Evolutionary conservation across 2,329 filamentous ascomycete species (phyloP), one percentile per base, ranked within the genome.

Genomic region (Aspergillus alliaceus): DNA sequence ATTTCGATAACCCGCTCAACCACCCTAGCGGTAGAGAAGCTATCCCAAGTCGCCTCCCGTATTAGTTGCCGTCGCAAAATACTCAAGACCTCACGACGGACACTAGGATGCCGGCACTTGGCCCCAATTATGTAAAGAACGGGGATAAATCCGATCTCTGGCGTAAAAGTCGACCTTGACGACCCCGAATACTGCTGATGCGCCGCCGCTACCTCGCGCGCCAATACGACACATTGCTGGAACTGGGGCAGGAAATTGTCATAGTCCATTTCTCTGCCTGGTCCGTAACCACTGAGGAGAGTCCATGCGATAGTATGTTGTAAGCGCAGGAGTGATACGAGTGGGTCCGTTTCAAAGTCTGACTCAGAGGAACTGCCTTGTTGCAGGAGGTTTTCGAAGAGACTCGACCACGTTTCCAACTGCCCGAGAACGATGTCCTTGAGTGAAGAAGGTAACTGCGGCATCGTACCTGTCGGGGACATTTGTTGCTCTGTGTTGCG

Each of bases 41-140:
- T 75, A 62, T 74, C 68, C 72, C 72, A 75, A 59, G 67, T 64
- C 8, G 67, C 72, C 58, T 75, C 73, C 51, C 64, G 66, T 40
- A 72, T 60, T 18, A 9, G 46, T 34, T 60, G 55, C 47, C 37
- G 31, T 40, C 51, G 60, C 53, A 62, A 46, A 32, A 62, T 59
- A 42, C 47, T 61, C 31, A 75, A 54, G 32, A 59, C 67, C 52
- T 70, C 56, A 34, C 72, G 73, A 34, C 73, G 67, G 37, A 75
- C 61, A 2, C 22, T 39, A 1, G 72, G 70, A 62, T 75, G 59
- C 25, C 74, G 68, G 61, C 73, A 76, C 61, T 75, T 75, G 51
- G 52, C 63, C n/a, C 72, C 72, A 31, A 72, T 66, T 5, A 74
- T 69, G 62, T 58, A 76, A 20, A 75, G 68, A 20, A 69, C 64